Base-by-base conservation (phyloP, 176 grass and related monocot genomes). In the Ampelocalamus luodianensis region DNA sequence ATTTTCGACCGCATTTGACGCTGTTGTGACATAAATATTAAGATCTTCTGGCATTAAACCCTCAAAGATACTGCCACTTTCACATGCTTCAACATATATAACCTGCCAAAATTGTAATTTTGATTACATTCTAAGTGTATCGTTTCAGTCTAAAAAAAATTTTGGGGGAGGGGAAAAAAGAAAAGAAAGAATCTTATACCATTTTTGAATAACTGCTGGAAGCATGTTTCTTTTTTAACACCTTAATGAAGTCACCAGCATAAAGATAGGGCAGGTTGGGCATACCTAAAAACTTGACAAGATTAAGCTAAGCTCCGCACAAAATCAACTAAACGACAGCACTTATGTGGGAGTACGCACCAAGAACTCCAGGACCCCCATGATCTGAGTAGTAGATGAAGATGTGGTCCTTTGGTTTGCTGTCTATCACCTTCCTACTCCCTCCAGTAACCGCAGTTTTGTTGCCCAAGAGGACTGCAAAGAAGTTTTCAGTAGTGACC, bases 311-410 rank as follows among this genome's bases (percentile, higher is more conserved):
- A 88, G 49, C 51, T 66, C 42, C 61, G 50, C 3, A 74, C 24
- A 75, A 34, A 67, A 73, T 61, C 5, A 42, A 45, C 10, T 44
- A 65, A 53, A 15, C 3, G 70, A 45, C 16, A 65, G 18, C 1
- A 15, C 7, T 72, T 43, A 82, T 23, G 60, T 34, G 59, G 18
- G 65, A 77, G 16, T 79, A 72, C 70, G 29, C 62, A 98, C 96
- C 93, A 54, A 98, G 96, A 85, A 95, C 96, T 69, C 96, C 96
- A 78, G 96, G 88, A 60, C 96, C 96, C 56, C 96, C 96, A 72
- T 98, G 96, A 79, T 98, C 96, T 3, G 96, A 89, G 83, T 95
- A 98, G 72, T 98, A 98, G 83, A 98, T 87, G 81, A 98, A 98
- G 78, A 98, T 98, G 42, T 93, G 93, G 65, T 98, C 96, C 65